Conservation (phyloP, 1,284 basidiomycete genomes). For the Trichosporon faecale region DNA sequence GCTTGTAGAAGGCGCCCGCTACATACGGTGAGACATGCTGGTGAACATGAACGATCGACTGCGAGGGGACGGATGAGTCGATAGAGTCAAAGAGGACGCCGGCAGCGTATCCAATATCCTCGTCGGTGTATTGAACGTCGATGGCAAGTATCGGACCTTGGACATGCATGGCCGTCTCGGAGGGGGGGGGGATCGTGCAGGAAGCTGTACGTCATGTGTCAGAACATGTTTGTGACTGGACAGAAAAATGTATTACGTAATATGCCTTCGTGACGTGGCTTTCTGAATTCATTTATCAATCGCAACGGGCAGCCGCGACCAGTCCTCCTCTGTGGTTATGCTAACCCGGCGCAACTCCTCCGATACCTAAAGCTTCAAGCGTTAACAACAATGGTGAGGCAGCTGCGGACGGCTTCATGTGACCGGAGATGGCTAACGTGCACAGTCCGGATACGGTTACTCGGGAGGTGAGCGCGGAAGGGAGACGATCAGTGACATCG, state of each 20-base stretch:
- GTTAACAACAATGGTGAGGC: neutral
- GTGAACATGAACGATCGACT: neutral
- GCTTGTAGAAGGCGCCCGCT: constrained; percentile 4
- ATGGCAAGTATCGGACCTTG: neutral
- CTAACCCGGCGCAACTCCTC: neutral
- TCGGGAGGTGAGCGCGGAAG: constrained; percentile 58
- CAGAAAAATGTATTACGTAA: neutral
- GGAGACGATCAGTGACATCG: no score
- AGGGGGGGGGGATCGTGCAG: neutral
- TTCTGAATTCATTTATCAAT: neutral
- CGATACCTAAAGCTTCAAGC: neutral
- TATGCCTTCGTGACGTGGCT: neutral
- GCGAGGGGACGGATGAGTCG: neutral
- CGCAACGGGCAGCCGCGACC: neutral
- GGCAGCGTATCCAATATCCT: neutral
- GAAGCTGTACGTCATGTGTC: neutral
- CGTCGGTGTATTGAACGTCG: neutral
- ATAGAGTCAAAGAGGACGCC: neutral
- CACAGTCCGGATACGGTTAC: constrained; percentile 63
- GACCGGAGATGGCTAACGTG: neutral
- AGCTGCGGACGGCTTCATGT: neutral
- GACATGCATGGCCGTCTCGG: neutral
- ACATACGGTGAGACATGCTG: neutral
- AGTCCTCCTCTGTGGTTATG: neutral
- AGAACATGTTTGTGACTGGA: neutral